These are phyloP conservation scores for Paecilomyces sp. DNA, from an alignment of 2,329 filamentous ascomycete genomes.

Conservation along the genomic window DNA sequence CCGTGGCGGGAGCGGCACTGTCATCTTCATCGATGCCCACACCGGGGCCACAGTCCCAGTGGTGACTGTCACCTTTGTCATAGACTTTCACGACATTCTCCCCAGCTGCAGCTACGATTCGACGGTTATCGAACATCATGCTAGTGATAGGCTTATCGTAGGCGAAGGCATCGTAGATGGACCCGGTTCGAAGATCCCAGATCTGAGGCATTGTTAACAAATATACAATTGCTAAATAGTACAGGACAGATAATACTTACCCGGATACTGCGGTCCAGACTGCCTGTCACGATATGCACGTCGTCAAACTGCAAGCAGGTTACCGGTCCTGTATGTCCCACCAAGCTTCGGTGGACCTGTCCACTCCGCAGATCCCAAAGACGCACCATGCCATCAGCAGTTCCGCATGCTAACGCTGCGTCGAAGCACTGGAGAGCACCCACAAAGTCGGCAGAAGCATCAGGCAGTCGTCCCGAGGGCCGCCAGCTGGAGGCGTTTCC, in stretches of 20 bases:
- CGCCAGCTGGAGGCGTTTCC: slow-evolving; percentile 59
- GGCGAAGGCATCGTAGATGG: slow-evolving; percentile 91
- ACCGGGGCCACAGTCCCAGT: slow-evolving; percentile 94
- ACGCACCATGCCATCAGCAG: slow-evolving; percentile 93
- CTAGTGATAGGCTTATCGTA: slow-evolving; percentile 87
- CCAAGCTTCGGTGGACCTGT: slow-evolving; percentile 91
- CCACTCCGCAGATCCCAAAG: slow-evolving; percentile 95
- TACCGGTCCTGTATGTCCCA: slow-evolving; percentile 91
- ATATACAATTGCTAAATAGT: not conserved
- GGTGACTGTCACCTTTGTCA: slow-evolving; percentile 89
- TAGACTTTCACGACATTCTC: slow-evolving; percentile 97
- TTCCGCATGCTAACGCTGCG: slow-evolving; percentile 89
- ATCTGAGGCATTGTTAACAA: slow-evolving; percentile 54
- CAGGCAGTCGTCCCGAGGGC: slow-evolving; percentile 55
- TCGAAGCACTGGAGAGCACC: slow-evolving; percentile 94
- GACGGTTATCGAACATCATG: slow-evolving; percentile 93
- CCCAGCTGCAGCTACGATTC: slow-evolving; percentile 83
- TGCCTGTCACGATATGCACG: slow-evolving; percentile 87
- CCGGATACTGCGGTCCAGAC: slow-evolving; percentile 83
- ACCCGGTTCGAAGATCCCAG: slow-evolving; percentile 94
- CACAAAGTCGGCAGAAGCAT: slow-evolving; percentile 78
- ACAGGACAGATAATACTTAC: slow-evolving; percentile 50
- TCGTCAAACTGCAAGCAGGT: slow-evolving; percentile 96
- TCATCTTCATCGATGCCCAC: slow-evolving; percentile 55
- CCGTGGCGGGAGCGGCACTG: slow-evolving; percentile 57